Percentiles rank a stretch among this genome's conserved stretches.
phyloP scores from a whole-genome alignment of 768 basidiomycete species.

The Guyanaporus albipodus region DNA sequence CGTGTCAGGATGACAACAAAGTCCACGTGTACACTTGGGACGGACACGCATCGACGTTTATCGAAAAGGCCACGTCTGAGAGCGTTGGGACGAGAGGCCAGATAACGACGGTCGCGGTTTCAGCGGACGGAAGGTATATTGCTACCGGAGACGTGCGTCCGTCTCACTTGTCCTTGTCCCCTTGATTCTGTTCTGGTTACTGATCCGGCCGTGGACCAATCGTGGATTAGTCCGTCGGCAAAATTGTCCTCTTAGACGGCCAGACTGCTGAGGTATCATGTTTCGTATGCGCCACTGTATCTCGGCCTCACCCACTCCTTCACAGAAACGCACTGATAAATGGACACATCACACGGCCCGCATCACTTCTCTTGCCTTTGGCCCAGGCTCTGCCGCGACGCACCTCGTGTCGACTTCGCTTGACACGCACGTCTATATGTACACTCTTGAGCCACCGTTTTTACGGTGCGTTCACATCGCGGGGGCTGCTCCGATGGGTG shows the following conservation, averaged over 20 bases:
- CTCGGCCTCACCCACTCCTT: neutral
- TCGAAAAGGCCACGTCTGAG: slow-evolving; percentile 53
- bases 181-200: neutral
- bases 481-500: slow-evolving; percentile 84
- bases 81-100: slow-evolving; percentile 56
- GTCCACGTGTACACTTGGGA: slow-evolving; percentile 73
- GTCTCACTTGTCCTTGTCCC: neutral
- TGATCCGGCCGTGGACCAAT: too few species aligned
- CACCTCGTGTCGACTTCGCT: slow-evolving; percentile 85
- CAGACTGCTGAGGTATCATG: slow-evolving; percentile 47
- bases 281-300: neutral
- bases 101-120: slow-evolving; percentile 74
- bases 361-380: slow-evolving; percentile 58
- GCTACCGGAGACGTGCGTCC: slow-evolving; percentile 80
- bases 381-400: slow-evolving; percentile 38
- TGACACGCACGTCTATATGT: slow-evolving; percentile 92
- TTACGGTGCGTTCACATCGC: slow-evolving; percentile 71
- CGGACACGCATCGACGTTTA: slow-evolving; percentile 47
- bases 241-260: slow-evolving; percentile 74
- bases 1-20: slow-evolving; percentile 68
- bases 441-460: slow-evolving; percentile 67
- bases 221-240: slow-evolving; percentile 70
- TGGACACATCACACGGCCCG: slow-evolving; percentile 89
- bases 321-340: slow-evolving; percentile 60
- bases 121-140: slow-evolving; percentile 68